These are phyloP conservation scores for Alternaria tenuissima DNA, from an alignment of 2,329 filamentous ascomycete species.

Conservation along the genomic window DNA sequence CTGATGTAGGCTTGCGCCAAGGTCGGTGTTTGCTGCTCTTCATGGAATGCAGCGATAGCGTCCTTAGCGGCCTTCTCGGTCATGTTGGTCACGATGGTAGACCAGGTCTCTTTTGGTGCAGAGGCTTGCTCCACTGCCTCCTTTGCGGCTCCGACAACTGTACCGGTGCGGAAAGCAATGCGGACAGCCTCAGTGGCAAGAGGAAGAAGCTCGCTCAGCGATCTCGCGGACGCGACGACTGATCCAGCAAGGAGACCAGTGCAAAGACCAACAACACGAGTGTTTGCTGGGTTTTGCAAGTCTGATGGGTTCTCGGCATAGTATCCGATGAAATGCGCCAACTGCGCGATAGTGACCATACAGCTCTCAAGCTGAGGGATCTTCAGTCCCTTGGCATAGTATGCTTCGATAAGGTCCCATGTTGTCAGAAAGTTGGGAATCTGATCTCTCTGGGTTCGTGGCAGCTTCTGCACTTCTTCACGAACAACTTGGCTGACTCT, in stretches of 20 bases:
- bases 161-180: conserved; percentile 71
- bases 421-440: conserved; percentile 70
- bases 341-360: conserved; percentile 69
- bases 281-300: conserved; percentile 59
- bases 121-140: conserved; percentile 61
- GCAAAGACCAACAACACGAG: conserved; percentile 69
- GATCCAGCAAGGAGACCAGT: conserved; percentile 75
- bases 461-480: conserved; percentile 66
- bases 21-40: conserved; percentile 59
- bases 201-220: conserved; percentile 67
- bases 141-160: conserved; percentile 54
- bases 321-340: conserved; percentile 73
- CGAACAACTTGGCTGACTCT: conserved; percentile 65
- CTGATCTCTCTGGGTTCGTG: conserved; percentile 63
- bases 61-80: conserved; percentile 61
- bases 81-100: conserved; percentile 68
- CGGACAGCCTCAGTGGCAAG: conserved; percentile 70
- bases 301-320: conserved; percentile 64
- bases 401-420: conserved; percentile 70
- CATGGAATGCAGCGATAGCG: conserved; percentile 66
- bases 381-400: conserved; percentile 65
- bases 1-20: conserved; percentile 65
- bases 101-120: conserved; percentile 70
- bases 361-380: conserved; percentile 71
- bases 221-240: conserved; percentile 70